Evolutionary conservation across 2,329 filamentous ascomycete genomes (phyloP), one percentile per base, ranked within the genome.

Genomic region (Juglanconis oblonga): DNA sequence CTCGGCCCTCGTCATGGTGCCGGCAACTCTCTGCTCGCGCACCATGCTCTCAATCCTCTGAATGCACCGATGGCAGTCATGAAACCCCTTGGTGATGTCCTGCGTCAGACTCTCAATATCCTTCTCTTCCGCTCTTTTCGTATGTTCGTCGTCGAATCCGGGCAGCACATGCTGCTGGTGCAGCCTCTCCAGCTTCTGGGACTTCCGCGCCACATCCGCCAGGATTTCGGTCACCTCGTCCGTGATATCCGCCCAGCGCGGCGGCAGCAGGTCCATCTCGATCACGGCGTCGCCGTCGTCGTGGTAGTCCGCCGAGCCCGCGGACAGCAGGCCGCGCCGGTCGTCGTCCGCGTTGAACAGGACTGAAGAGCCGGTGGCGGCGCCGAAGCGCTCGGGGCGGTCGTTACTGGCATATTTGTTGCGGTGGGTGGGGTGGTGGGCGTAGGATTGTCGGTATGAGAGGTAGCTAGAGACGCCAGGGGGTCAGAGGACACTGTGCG

Each of bases 401-500:
- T 85, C 83, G 68, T 77, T 74, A 68, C 81, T 77, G 60, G 83
- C 78, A 78, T 89, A 90, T 69, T 88, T 88, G 67, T 87, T 86
- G 77, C 92, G 92, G 78, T 96, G 93, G 63, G 87, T 85, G 57
- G 95, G 95, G 74, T 97, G 93, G 76, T 98, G 95, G 69, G 92
- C 87, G 77, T 97, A 98, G 70, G 94, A 98, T 80, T 99, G 95
- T 71, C 95, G 93, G 82, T 98, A 99, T 76, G 95, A 98, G 74
- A 99, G 95, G 76, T 96, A 99, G 74, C 94, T 97, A 59, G 48
- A 45, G 53, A 53, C 55, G 42, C 36, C 31, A 38, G 42, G n/a
- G 44, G 24, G 36, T 54, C n/a, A 45, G 52, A n/a, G 32, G 24
- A 8, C 24, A 31, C 54, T 64, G 59, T 40, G 57, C 65, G 63